Base-by-base conservation (phyloP, 2,329 filamentous ascomycete genomes). In the Raffaelea albimanens region DNA sequence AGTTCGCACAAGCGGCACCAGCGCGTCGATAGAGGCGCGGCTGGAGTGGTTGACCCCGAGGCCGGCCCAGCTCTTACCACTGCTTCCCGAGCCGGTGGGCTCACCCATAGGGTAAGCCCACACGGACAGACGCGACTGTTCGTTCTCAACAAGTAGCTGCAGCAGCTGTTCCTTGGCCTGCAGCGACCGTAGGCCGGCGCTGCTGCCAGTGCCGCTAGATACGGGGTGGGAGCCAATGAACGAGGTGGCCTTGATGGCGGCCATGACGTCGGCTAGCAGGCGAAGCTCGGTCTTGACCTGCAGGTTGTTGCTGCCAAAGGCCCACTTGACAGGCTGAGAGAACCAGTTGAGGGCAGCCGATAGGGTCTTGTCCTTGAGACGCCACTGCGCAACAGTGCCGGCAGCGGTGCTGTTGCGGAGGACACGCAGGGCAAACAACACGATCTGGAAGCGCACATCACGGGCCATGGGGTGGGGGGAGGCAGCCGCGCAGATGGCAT, bases 271-370 rank as follows among this genome's bases (percentile, higher is more conserved):
- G 7, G 76, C 75, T 36, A 97, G 75, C 18, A 95, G 70, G 55
- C 85, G 84, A 31, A 88, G 80, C 65, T 99, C 93, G 0, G 94
- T 91, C 69, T 95, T 97, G 45, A 97, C 72, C 61, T 98, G 93
- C 16, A 98, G 69, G 43, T 87, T 78, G 61, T 96, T 98, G 57
- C 91, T 93, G 48, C 93, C 93, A 64, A 93, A 97, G 0, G 93
- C 95, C 91, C 93, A 98, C 55, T 82, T 80, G 14, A 90, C 87
- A 5, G 87, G 71, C 55, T 82, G 78, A 36, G 75, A 79, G 65
- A 98, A 99, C 94, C 94, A 98, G 52, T 77, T 81, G 29, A 99
- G 70, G 14, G 81, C 90, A 25, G 88, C 89, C 5, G 88, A 90
- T 34, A 99, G 65, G 45, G 95, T 83, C 55, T 87, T 82, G 59